Percentiles rank a stretch among this genome's conserved stretches.
Conservation (phyloP, 768 basidiomycete genomes). For the Podaxis sp. region DNA sequence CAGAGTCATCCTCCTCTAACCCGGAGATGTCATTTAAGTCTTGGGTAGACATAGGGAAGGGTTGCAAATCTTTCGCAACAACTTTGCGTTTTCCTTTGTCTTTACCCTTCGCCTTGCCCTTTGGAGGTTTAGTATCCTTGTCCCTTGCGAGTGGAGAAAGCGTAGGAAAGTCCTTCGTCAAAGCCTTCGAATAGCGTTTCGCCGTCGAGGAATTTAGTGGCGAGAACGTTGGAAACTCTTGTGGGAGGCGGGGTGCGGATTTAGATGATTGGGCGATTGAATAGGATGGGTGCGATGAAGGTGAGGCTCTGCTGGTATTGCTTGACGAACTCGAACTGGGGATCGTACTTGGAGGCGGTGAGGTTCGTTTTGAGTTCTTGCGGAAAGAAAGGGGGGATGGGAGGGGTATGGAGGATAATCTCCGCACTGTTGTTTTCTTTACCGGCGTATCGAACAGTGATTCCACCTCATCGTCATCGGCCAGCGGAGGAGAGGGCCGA, state of each 20-base stretch:
- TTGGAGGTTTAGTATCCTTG: background rate
- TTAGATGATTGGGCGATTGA: background rate
- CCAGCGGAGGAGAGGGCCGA: background rate
- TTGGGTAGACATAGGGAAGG: conserved; percentile 10
- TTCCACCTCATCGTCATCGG: background rate
- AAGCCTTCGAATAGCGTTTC: background rate
- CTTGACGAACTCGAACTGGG: background rate
- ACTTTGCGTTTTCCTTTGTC: conserved; percentile 1
- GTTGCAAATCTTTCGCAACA: conserved; percentile 11
- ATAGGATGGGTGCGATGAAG: background rate
- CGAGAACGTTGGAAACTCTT: conserved; percentile 7
- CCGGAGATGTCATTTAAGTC: background rate
- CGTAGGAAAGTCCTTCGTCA: conserved; percentile 5
- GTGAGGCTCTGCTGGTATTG: background rate
- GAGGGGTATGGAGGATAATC: background rate
- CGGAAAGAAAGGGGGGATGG: conserved; percentile 2
- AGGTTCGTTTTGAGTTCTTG: background rate
- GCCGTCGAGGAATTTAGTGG: background rate
- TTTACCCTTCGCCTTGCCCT: background rate
- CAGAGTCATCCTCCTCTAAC: background rate
- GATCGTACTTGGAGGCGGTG: background rate
- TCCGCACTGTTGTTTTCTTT: conserved; percentile 8
- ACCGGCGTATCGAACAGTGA: background rate
- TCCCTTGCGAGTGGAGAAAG: conserved; percentile 7
- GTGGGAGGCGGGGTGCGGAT: background rate